These are phyloP conservation scores for Corylus avellana DNA, from an alignment of 306 rosid genomes.

Conservation along the genomic window DNA sequence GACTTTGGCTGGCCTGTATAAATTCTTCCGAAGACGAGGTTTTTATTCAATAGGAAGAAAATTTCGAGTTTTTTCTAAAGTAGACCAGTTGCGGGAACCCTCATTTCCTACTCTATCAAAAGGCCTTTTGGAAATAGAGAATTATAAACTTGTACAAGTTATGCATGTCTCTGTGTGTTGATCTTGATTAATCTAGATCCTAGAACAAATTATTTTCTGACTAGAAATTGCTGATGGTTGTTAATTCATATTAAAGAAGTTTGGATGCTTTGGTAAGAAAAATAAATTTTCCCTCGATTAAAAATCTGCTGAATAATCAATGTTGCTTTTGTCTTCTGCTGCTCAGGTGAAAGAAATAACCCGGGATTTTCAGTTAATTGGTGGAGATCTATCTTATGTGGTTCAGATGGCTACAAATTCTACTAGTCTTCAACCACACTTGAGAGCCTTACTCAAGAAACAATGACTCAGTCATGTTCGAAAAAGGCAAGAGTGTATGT, in stretches of 20 bases:
- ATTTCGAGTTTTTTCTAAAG: no score
- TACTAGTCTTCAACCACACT: constrained; percentile 62
- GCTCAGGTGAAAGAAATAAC: constrained; percentile 65
- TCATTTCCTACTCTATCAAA: no score
- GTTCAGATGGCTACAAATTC: constrained; percentile 80
- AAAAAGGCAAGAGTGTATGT: not conserved
- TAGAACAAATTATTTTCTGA: not conserved
- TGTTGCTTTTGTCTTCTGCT: not conserved
- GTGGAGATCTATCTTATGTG: constrained; percentile 58
- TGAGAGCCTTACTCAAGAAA: constrained; percentile 68
- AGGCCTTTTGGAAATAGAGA: not conserved
- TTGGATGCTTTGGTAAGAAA: not conserved
- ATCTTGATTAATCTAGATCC: not conserved
- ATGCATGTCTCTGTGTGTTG: not conserved
- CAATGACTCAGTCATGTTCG: constrained; percentile 31
- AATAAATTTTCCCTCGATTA: not conserved
- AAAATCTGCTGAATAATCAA: not conserved
- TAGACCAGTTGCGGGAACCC: no score
- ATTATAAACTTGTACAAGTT: not conserved
- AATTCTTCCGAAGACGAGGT: no score
- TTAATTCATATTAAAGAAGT: not conserved
- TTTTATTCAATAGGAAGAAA: no score
- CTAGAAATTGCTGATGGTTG: not conserved
- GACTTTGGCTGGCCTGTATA: no score
- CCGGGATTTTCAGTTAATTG: constrained; percentile 56